Evolutionary conservation across 1,139 yeast genomes (phyloP), one percentile per base, ranked within the genome.

Genomic region (Diutina sp.): DNA sequence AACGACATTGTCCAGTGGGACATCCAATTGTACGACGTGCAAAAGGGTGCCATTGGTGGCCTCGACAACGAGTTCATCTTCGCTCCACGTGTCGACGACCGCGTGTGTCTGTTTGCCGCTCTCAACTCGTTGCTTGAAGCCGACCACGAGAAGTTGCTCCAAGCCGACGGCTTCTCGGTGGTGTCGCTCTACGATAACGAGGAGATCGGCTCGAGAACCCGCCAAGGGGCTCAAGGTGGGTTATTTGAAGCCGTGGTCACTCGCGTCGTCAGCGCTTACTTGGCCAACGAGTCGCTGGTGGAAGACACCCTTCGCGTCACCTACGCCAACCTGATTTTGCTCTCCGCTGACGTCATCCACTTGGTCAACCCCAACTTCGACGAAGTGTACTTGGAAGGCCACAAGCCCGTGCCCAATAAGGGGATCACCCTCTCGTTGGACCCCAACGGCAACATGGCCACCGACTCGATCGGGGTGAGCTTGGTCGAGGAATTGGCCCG

Each of bases 381-480:
- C 57, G 65, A 67, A 32, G 85, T 79, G 30, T 87, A 88, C 70
- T 74, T 88, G 65, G 87, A 84, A 61, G 69, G 83, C 66, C 93
- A 88, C 72, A 83, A 80, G 65, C 95, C 96, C 29, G 70, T 82
- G 58, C 90, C 93, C 60, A 89, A 89, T 71, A 81, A 77, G 55
- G 96, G 96, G 55, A 70, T 88, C 57, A 76, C 89, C 1, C 68
- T 89, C 38, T 79, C 89, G 7, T 72, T 84, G 62, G 96, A 89
- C 68, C 80, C 95, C 44, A 86, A 88, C 65, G 89, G 84, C 28
- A 86, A 85, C 66, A 85, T 88, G 80, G 87, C 91, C 51, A 87
- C 95, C 16, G 96, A 89, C 66, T 76, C 84, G 3, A 82, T 83
- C 44, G 88, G 91, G 12, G 71, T 79, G 53, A 84, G 90, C 0